Evolutionary conservation across 2,329 filamentous ascomycete genomes (phyloP), one percentile per base, ranked within the genome.

Genomic region (Phoma sp.): DNA sequence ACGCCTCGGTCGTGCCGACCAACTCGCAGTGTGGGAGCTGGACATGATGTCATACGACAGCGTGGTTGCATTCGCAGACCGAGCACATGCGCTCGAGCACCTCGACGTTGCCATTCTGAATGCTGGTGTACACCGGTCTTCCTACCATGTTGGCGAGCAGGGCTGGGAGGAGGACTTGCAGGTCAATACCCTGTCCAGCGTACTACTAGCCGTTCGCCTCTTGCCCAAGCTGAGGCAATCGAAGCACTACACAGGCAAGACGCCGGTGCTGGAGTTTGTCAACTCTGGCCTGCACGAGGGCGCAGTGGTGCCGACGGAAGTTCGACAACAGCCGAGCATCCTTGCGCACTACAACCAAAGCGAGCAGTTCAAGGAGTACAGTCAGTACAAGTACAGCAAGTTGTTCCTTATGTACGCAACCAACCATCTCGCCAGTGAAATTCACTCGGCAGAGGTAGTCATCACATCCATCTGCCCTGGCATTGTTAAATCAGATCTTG

Each of bases 171-270:
- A 71, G 45, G 81, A 77, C 1, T 59, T 88, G 10, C 84, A 87
- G 65, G 81, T 86, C 60, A 87, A 87, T 63, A 76, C 80, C 1
- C 71, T 88, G 2, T 84, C 83, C 2, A 87, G 83, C 1, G 76
- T 79, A 6, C 74, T 86, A 1, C 71, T 88, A 6, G 82, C 77
- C 0, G 58, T 86, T 2, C 67, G 85, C 2, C 74, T 88, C 10
- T 70, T 78, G 22, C 76, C 76, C 2, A 73, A 74, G 38, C 58
- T 77, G 27, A 71, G 68, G 51, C 57, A 61, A 25, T 68, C 72
- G 0, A 68, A 63, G 39, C 51, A 57, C 10, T 21, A 46, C 22
- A 64, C 61, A 9, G 61, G 61, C 17, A 68, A 61, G 31, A 70
- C 53, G 4, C 64, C 72, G 4, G 54, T 74, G 2, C 63, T 75